These are phyloP conservation scores for Suhomyces coccinellae DNA, from an alignment of 1,139 yeast species.

Conservation along the genomic window DNA sequence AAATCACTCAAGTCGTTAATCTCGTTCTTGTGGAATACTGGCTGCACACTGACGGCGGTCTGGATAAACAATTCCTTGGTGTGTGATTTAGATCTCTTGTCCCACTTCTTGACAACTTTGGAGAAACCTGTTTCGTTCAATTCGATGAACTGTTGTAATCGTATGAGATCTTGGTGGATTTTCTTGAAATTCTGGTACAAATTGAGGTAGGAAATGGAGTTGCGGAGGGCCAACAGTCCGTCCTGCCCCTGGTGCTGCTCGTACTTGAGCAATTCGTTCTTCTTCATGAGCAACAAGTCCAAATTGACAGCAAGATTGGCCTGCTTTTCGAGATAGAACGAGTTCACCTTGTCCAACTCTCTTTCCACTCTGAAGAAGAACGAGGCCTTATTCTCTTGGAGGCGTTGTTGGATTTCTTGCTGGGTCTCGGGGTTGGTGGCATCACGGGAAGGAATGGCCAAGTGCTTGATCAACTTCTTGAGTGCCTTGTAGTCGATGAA, in stretches of 20 bases:
- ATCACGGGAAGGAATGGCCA: slow-evolving; percentile 47
- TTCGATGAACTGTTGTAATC: slow-evolving; percentile 90
- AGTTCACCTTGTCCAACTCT: slow-evolving; percentile 90
- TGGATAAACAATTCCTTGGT: slow-evolving; percentile 89
- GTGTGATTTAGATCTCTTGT: slow-evolving; percentile 90
- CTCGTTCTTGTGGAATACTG: slow-evolving; percentile 89
- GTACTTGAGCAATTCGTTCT: slow-evolving; percentile 49
- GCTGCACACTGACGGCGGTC: slow-evolving; percentile 94
- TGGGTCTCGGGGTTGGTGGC: slow-evolving; percentile 22
- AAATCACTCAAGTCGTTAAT: slow-evolving; percentile 82
- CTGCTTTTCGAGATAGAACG: slow-evolving; percentile 86
- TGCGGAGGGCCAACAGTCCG: slow-evolving; percentile 30
- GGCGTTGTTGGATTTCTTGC: slow-evolving; percentile 52
- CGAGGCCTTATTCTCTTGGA: slow-evolving; percentile 89
- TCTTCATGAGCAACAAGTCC: slow-evolving; percentile 73
- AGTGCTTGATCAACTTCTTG: slow-evolving; percentile 73
- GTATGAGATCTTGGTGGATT: slow-evolving; percentile 81
- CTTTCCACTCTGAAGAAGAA: slow-evolving; percentile 92
- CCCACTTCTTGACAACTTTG: slow-evolving; percentile 96
- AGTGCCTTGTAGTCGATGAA: slow-evolving; percentile 93
- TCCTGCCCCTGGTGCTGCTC: slow-evolving; percentile 22
- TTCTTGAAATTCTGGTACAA: slow-evolving; percentile 87
- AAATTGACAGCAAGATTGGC: slow-evolving; percentile 77
- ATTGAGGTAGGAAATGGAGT: slow-evolving; percentile 46
- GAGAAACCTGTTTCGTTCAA: slow-evolving; percentile 94